These are phyloP conservation scores for Mollisia scopiformis DNA, from an alignment of 2,329 filamentous ascomycete genomes.

Conservation along the genomic window DNA sequence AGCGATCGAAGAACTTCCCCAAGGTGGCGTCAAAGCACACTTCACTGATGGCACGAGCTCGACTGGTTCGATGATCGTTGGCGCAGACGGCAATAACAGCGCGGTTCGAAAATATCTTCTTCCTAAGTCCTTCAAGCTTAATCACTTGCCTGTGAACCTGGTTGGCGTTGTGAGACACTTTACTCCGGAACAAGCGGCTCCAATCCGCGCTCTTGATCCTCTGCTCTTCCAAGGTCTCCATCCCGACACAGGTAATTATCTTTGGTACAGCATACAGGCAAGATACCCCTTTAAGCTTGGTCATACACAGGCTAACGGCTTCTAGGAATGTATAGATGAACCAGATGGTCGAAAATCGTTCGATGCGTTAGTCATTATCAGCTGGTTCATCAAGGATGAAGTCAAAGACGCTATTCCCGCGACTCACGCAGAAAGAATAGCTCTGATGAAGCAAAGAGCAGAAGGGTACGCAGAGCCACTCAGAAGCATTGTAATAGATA, in stretches of 20 bases:
- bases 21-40: constrained; percentile 42
- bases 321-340: no score
- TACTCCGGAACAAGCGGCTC: constrained; percentile 43
- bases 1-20: constrained; percentile 35
- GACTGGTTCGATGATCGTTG: constrained; percentile 49
- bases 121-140: constrained; percentile 39
- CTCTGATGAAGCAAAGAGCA: constrained; percentile 48
- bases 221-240: constrained; percentile 58
- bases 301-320: no score
- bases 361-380: no score
- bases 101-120: constrained; percentile 41
- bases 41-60: constrained; percentile 51
- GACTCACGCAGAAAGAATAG: constrained; percentile 41
- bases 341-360: no score
- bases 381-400: constrained; percentile 45
- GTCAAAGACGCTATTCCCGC: constrained; percentile 45
- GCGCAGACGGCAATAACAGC: constrained; percentile 54
- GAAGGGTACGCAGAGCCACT: constrained; percentile 54
- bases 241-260: constrained; percentile 51
- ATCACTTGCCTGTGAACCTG: constrained; percentile 49
- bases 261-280: no score
- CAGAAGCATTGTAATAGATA: constrained; percentile 42
- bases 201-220: constrained; percentile 51
- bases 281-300: no score
- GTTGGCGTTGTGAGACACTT: constrained; percentile 50